A percentile compares a stretch with the other conserved stretches of the same genome.
Evolutionary conservation across 2,329 filamentous ascomycete species (phyloP).

Genomic region (Aplosporella prunicola): DNA sequence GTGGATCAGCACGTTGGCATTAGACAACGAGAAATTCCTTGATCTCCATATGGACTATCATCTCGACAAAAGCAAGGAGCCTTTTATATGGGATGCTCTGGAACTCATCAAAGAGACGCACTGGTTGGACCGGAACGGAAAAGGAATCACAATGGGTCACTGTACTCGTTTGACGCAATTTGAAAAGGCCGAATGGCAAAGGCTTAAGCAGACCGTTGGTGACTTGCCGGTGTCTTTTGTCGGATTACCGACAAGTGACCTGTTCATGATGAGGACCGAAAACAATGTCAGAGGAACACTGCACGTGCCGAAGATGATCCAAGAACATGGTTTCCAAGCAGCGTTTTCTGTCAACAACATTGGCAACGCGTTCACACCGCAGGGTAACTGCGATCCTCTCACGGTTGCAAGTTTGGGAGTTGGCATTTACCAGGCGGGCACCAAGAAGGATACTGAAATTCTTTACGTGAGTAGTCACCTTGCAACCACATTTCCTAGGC

Average conservation of each 20-base stretch:
- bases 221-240: slow-evolving; percentile 55
- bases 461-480: slow-evolving; percentile 43
- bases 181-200: slow-evolving; percentile 38
- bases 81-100: slow-evolving; percentile 48
- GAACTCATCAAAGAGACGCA: slow-evolving; percentile 37
- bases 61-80: slow-evolving; percentile 40
- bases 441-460: slow-evolving; percentile 46
- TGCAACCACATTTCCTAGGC: neutral
- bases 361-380: slow-evolving; percentile 65
- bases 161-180: slow-evolving; percentile 58
- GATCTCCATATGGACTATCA: slow-evolving; percentile 68
- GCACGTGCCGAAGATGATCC: slow-evolving; percentile 51
- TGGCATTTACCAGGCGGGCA: slow-evolving; percentile 59
- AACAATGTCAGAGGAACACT: slow-evolving; percentile 48
- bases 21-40: slow-evolving; percentile 45
- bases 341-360: slow-evolving; percentile 63
- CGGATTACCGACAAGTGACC: slow-evolving; percentile 59
- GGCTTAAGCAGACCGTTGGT: slow-evolving; percentile 40
- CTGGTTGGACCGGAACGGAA: slow-evolving; percentile 37
- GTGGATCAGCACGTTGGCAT: slow-evolving; percentile 51
- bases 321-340: slow-evolving; percentile 47
- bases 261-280: slow-evolving; percentile 59
- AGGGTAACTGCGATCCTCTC: slow-evolving; percentile 58
- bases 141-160: slow-evolving; percentile 47
- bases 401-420: slow-evolving; percentile 53